Evolutionary conservation across 2,329 filamentous ascomycete genomes (phyloP).

Genomic region (Coniochaeta pulveracea): DNA sequence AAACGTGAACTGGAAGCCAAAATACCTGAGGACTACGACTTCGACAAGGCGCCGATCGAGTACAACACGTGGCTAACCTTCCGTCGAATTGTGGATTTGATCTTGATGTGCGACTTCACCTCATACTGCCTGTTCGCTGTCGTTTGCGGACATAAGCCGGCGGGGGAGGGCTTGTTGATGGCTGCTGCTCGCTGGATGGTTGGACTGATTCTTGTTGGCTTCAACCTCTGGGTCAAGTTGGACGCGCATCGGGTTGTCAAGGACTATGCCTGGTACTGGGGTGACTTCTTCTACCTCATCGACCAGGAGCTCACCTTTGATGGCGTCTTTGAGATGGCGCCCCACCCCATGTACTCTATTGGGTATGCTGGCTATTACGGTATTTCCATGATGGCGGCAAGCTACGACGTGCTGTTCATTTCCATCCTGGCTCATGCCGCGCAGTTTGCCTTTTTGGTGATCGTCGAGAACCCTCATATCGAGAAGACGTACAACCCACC

Average conservation of each 20-base stretch:
- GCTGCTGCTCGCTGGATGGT: constrained; percentile 65
- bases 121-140: constrained; percentile 95
- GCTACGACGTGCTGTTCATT: constrained; percentile 94
- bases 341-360: constrained; percentile 97
- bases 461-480: constrained; percentile 95
- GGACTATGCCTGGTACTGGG: constrained; percentile 99
- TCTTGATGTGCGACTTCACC: constrained; percentile 96
- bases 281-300: constrained; percentile 97
- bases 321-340: constrained; percentile 97
- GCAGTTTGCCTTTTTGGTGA: constrained; percentile 83
- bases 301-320: constrained; percentile 97
- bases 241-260: constrained; percentile 97
- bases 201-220: constrained; percentile 70
- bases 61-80: constrained; percentile 99
- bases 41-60: constrained; percentile 86
- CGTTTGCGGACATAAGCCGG: constrained; percentile 68
- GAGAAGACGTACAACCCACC: constrained; percentile 95
- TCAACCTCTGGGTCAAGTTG: constrained; percentile 98
- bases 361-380: constrained; percentile 97
- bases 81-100: constrained; percentile 87
- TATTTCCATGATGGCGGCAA: constrained; percentile 95
- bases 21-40: constrained; percentile 85
- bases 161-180: constrained; percentile 58
- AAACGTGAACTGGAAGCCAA: constrained; percentile 90
- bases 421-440: constrained; percentile 90